Evolutionary conservation across 164 flowering plant species (phyloP).

Genomic region (Annona cherimola): DNA sequence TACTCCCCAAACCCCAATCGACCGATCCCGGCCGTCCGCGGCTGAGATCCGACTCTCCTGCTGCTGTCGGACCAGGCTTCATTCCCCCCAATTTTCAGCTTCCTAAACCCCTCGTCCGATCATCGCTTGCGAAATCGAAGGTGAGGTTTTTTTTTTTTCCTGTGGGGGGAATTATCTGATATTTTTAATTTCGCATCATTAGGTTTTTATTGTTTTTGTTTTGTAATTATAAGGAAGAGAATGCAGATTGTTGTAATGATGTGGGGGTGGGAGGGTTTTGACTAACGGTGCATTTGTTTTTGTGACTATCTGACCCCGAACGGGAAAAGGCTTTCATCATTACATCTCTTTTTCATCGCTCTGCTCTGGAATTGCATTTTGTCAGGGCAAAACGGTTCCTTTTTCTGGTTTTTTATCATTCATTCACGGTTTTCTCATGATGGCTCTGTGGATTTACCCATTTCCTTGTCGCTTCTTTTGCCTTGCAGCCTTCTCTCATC

Average conservation of each 20-base stretch:
- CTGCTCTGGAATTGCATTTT: conserved; percentile 4
- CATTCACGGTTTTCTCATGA: conserved; percentile 23
- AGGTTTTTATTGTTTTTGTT: conserved; percentile 1
- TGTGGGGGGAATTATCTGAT: not conserved
- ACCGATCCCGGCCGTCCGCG: conserved; percentile 8
- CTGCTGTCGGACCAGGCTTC: conserved; percentile 81
- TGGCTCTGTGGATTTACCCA: conserved; percentile 23
- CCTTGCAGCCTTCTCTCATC: not conserved
- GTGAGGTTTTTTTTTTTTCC: conserved; percentile 7
- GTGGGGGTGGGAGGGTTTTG: conserved; percentile 32
- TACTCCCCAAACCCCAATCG: not conserved
- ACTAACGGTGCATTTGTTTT: conserved; percentile 15
- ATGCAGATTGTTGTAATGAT: conserved; percentile 62
- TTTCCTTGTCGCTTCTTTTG: not conserved
- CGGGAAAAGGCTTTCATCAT: conserved; percentile 36
- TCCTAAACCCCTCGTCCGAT: not conserved
- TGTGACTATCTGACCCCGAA: conserved; percentile 19
- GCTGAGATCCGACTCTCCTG: not conserved
- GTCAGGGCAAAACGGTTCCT: conserved; percentile 22
- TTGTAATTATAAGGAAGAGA: conserved; percentile 12
- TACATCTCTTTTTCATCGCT: conserved; percentile 13
- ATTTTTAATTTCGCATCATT: not conserved
- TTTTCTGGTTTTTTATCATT: conserved; percentile 22
- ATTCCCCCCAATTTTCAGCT: conserved; percentile 58
- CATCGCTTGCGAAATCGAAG: conserved; percentile 2